Base-by-base conservation (phyloP, 352 stramenopile genomes). In the Pythium aphanidermatum region DNA sequence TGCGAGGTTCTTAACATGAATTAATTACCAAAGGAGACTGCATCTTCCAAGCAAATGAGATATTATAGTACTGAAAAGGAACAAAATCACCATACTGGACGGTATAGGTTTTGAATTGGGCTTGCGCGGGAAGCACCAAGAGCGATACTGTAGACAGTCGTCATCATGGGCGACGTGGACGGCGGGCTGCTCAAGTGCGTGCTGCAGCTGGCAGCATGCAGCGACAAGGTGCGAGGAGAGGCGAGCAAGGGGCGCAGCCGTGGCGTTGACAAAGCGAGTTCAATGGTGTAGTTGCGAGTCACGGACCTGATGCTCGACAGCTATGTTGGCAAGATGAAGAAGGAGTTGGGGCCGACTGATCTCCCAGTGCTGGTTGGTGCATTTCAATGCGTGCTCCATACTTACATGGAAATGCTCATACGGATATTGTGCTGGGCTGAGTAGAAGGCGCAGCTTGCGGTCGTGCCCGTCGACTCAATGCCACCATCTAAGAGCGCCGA, bases 191-290 rank as follows among this genome's bases (percentile, higher is more conserved):
- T 89, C 46, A 83, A 85, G 59, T 85, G 76, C 52, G 76, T 83
- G 48, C 61, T 89, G 59, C 76, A 89, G 50, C 50, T 89, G 35
- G 70, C 70, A 19, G 70, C 68, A 52, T 86, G 76, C 46, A 85
- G 71, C 58, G 74, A 89, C 53, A 89, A 85, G 65, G 76, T 82
- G n/a, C 35, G 50, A 34, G n/a, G n/a, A n/a, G n/a, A n/a, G n/a
- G n/a, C n/a, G n/a, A n/a, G n/a, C n/a, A n/a, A n/a, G n/a, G n/a
- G n/a, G n/a, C n/a, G n/a, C n/a, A n/a, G n/a, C n/a, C n/a, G 23
- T 6, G 17, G 26, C 11, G 28, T 13, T 11, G n/a, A n/a, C n/a
- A n/a, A n/a, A n/a, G n/a, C n/a, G n/a, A n/a, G n/a, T n/a, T n/a
- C n/a, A n/a, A n/a, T n/a, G n/a, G n/a, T 39, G 24, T 28, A 87